Evolutionary conservation across 2,329 filamentous ascomycete species (phyloP), one percentile per base, ranked within the genome.

Genomic region (Pseudofabraea citricarpa): DNA sequence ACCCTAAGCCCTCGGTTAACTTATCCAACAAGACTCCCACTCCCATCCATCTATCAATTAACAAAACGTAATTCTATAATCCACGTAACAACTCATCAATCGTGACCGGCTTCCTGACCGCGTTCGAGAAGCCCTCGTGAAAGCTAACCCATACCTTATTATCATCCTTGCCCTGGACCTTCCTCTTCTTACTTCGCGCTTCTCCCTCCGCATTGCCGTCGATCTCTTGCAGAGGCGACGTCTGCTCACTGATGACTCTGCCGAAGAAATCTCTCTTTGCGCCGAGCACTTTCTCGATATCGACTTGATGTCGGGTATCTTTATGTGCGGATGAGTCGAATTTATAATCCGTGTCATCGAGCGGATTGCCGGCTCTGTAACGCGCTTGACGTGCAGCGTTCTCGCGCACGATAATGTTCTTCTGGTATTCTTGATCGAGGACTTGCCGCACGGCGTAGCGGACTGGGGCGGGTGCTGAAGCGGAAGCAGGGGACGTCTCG

Each of bases 361-460:
- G 58, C 0, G 51, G 64, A 53, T 61, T 67, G 53, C 71, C 78
- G n/a, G 72, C 79, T 32, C 65, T 68, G 61, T 81, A 83, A 3
- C 84, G 74, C 7, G 81, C 79, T 56, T 86, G 79, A 2, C 86
- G 72, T 1, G 81, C 75, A 4, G 79, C 74, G 47, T 79, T 79
- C 39, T 87, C 83, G 12, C 84, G 81, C 24, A 81, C 70, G 22
- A 77, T 69, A 10, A 83, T 76, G 37, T 88, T 84, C 58, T 85
- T 88, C 47, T 79, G 80, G 56, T 91, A 86, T 63, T 97, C 91
- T 61, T 93, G 88, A 58, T 95, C 90, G 1, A 98, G 75, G 7
- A 96, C 90, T 63, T 96, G 91, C 18, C 93, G 83, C 5, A 98
- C 85, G 1, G 91, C 91, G 59, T 89, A 98, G n/a, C 93, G 80